Evolutionary conservation across 345 rosid species (phyloP).

Genomic region (Crucihimalaya himalaica): DNA sequence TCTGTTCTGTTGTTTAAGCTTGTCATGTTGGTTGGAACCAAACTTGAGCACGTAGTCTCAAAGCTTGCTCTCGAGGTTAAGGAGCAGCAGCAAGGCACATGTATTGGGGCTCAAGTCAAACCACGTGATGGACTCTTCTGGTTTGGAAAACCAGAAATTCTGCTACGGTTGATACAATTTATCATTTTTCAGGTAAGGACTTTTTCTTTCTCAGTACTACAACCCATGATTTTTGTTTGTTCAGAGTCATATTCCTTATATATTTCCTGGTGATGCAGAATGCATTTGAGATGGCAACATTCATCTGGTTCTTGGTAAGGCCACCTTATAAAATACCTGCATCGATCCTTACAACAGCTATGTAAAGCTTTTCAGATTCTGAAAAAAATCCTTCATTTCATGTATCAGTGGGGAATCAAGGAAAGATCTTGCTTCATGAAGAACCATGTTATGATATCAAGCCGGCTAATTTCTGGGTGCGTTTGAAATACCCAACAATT

Average conservation of each 20-base stretch:
- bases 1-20: slow-evolving; percentile 52
- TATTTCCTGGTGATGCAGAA: slow-evolving; percentile 56
- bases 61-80: slow-evolving; percentile 79
- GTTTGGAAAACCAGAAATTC: slow-evolving; percentile 90
- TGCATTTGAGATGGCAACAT: slow-evolving; percentile 97
- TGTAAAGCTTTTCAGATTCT: neutral
- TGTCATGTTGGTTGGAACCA: slow-evolving; percentile 87
- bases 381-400: neutral
- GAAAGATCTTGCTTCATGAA: slow-evolving; percentile 90
- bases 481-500: slow-evolving; percentile 16
- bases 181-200: slow-evolving; percentile 76
- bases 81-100: slow-evolving; percentile 68
- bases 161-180: slow-evolving; percentile 71
- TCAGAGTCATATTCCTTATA: slow-evolving; percentile 6
- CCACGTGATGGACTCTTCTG: slow-evolving; percentile 92
- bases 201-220: neutral
- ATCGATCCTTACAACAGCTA: neutral
- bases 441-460: slow-evolving; percentile 67
- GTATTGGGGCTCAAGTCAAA: slow-evolving; percentile 72
- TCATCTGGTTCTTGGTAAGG: slow-evolving; percentile 92
- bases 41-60: slow-evolving; percentile 91
- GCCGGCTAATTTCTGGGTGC: slow-evolving; percentile 80
- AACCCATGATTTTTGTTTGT: neutral
- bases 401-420: slow-evolving; percentile 74
- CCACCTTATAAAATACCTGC: neutral